phyloP scores from a whole-genome alignment of 2,329 filamentous ascomycete genomes.

The Conoideocrella luteorostrata region DNA sequence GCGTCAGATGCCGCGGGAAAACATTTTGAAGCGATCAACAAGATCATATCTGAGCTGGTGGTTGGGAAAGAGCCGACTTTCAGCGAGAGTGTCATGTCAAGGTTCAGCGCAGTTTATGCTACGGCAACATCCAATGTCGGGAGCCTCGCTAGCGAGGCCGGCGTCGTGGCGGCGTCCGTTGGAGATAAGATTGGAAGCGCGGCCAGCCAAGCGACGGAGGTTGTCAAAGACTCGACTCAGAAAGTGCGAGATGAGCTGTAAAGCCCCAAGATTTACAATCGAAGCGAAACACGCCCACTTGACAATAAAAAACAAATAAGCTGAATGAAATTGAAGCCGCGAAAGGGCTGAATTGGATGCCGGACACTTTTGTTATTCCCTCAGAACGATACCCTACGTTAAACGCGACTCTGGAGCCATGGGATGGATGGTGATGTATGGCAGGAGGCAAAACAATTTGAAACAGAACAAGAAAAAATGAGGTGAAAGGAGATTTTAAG shows the following conservation, averaged over 20 bases:
- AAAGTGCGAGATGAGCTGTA: conserved; percentile 36
- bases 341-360: neutral
- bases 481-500: no score
- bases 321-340: no score
- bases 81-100: conserved; percentile 70
- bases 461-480: no score
- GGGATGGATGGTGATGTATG: no score
- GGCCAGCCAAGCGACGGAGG: conserved; percentile 35
- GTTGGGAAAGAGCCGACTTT: conserved; percentile 73
- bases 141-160: conserved; percentile 31
- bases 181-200: conserved; percentile 30
- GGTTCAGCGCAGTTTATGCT: conserved; percentile 65
- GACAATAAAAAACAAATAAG: neutral
- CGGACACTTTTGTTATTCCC: neutral
- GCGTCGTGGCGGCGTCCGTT: conserved; percentile 24
- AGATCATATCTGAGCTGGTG: conserved; percentile 69
- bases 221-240: conserved; percentile 32
- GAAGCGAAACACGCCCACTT: neutral
- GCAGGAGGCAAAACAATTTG: no score
- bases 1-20: conserved; percentile 54
- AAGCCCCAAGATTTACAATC: conserved; percentile 16
- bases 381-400: neutral
- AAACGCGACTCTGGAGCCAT: neutral
- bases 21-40: conserved; percentile 65
- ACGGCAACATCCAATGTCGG: conserved; percentile 54